Evolutionary conservation across 106 monocot species (phyloP), one percentile per base, ranked within the genome.

Genomic region (Chionographis japonica): DNA sequence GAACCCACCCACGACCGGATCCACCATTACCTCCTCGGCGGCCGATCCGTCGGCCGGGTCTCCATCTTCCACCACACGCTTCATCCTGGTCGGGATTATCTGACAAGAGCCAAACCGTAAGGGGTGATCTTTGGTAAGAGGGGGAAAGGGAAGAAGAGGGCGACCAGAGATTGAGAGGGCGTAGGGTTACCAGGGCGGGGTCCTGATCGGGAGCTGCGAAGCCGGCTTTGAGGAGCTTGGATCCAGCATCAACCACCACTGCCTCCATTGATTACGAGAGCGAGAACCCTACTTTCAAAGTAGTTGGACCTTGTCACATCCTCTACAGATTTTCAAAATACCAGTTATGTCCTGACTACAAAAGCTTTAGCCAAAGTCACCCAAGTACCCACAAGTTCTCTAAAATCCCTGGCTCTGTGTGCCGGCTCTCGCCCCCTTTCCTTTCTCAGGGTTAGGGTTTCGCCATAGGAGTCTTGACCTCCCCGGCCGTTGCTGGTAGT

Each of bases 61-160:
- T 13, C 79, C 87, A 5, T 87, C 90, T 52, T 90, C 90, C 49
- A 77, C 50, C 35, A 93, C 85, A 18, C 87, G 80, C 70, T 84
- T 90, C 98, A 98, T 98, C 77, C 84, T 86, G 54, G 93, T 87
- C 19, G 98, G 93, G 16, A 98, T 81, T 65, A 93, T 75, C 97
- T 98, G 67, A 2, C 38, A 37, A 40, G 37, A 35, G 42, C 8
- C 12, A 15, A n/a, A 63, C 15, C 5, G 2, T 11, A 50, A 37
- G 15, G 9, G 36, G n/a, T n/a, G 54, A 27, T 20, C 37, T 4
- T 16, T 2, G 40, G 55, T 3, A n/a, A n/a, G 3, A 35, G 53
- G 36, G 51, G 37, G 36, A 53, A 42, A 37, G 39, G 8, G 10
- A 1, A 27, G 27, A 27, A 0, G 27, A 27, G 27, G 4, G n/a